Evolutionary conservation across 495 filamentous ascomycete genomes (phyloP), one percentile per base, ranked within the genome.

Genomic region (Chaetomium fimeti): DNA sequence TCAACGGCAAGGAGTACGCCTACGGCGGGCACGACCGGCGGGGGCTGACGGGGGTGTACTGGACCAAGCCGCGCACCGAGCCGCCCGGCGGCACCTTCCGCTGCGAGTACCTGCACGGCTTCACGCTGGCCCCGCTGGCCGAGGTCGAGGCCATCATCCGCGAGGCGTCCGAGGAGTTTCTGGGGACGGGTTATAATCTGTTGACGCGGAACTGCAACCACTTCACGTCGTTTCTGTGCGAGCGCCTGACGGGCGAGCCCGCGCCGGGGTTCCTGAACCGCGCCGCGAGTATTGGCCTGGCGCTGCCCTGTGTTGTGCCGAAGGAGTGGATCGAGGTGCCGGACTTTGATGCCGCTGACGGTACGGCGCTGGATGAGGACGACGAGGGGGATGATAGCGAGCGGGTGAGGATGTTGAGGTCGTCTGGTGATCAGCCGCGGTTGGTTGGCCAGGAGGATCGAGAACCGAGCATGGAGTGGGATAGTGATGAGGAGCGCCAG

Each of bases 121-220:
- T 90, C 72, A 88, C 87, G 5, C 81, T 89, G 63, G 81, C 78
- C 2, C 74, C 84, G 1, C 78, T 83, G 15, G 71, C 77, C 51
- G 88, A 92, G 73, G 88, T 92, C 66, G 85, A 91, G 29, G 68
- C 76, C 25, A 85, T 88, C 47, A 82, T 93, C 16, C 81, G 79
- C 65, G 82, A 85, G 69, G 87, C 84, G 7, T 87, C 85, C 0
- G 81, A 87, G 36, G 79, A 83, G 62, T 93, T 91, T 67, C 78
- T 82, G 28, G 90, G 90, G 18, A 85, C 85, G 1, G 77, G 79
- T 13, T 93, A 93, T 72, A 91, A 91, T 66, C 79, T 93, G 8
- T 80, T 93, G 28, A 89, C 86, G 25, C 84, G 84, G 53, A 93
- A 93, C 71, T 93, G 90, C 78, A 92, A 93, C 68, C 90, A 92